These are phyloP conservation scores for Trichoderma pleuroti DNA, from an alignment of 2,329 filamentous ascomycete genomes.

Conservation along the genomic window DNA sequence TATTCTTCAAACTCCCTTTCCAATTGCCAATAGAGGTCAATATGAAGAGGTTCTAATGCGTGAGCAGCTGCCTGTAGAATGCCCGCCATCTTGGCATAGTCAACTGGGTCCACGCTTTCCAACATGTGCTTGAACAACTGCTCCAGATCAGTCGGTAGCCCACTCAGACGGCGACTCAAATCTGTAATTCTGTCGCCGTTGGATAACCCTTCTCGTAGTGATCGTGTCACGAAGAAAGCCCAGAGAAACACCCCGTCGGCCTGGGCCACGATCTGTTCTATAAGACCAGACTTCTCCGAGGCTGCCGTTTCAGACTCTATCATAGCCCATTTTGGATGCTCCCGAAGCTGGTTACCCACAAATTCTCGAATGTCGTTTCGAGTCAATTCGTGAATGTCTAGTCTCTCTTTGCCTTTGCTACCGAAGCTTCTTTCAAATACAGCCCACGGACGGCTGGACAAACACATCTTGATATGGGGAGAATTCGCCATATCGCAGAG, in stretches of 20 bases:
- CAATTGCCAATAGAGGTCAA: slow-evolving; percentile 4
- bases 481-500: slow-evolving; percentile 11
- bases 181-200: slow-evolving; percentile 11
- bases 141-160: slow-evolving; percentile 19
- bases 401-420: not conserved
- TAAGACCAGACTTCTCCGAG: not conserved
- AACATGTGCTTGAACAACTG: slow-evolving; percentile 19
- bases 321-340: not conserved
- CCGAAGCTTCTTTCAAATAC: slow-evolving; percentile 17
- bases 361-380: slow-evolving; percentile 20
- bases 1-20: not conserved
- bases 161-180: not conserved
- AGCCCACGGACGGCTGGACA: slow-evolving; percentile 21
- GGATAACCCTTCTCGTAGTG: not conserved
- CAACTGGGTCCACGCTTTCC: not conserved
- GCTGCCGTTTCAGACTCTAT: not conserved
- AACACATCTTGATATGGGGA: slow-evolving; percentile 20
- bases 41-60: not conserved
- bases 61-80: not conserved
- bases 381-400: slow-evolving; percentile 22
- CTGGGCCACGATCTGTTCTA: slow-evolving; percentile 5
- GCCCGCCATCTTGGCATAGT: not conserved
- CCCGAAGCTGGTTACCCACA: not conserved
- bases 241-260: slow-evolving; percentile 24
- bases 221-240: slow-evolving; percentile 22